Conservation (phyloP, 208 protist species). For the Lotmaria passim region DNA sequence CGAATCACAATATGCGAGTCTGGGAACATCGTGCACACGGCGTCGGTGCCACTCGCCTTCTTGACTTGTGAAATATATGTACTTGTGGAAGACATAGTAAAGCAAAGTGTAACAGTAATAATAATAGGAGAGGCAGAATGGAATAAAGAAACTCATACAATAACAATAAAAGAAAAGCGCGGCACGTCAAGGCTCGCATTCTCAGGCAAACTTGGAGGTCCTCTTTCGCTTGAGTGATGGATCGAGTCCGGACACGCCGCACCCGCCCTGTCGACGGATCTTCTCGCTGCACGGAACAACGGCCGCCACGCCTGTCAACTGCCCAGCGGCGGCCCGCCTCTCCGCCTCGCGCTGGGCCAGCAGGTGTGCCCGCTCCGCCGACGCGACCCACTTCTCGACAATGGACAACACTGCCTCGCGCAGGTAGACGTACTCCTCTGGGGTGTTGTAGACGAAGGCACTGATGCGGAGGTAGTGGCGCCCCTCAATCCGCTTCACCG, state of each 20-base stretch:
- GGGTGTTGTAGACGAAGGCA: constrained; percentile 90
- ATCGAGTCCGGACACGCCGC: constrained; percentile 56
- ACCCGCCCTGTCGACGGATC: constrained; percentile 62
- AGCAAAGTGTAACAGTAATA: background rate
- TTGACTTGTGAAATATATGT: too few species aligned
- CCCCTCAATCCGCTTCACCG: constrained; percentile 84
- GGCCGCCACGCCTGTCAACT: background rate
- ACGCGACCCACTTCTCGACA: constrained; percentile 52
- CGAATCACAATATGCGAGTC: too few species aligned
- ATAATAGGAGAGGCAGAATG: background rate
- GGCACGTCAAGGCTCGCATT: too few species aligned
- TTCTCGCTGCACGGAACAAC: constrained; percentile 59
- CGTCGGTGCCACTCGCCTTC: too few species aligned
- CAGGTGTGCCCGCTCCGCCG: constrained; percentile 25
- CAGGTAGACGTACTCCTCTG: constrained; percentile 84
- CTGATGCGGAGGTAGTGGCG: constrained; percentile 87
- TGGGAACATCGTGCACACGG: too few species aligned
- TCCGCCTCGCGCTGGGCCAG: constrained; percentile 2
- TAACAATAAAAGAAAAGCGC: background rate
- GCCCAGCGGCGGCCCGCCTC: background rate
- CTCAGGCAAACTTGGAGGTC: constrained; percentile 46
- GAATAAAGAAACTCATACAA: background rate
- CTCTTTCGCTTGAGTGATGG: constrained; percentile 50
- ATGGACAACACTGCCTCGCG: constrained; percentile 74
- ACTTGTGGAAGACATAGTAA: too few species aligned